phyloP scores from a whole-genome alignment of 352 stramenopile species.

The Phytophthora citricola region DNA sequence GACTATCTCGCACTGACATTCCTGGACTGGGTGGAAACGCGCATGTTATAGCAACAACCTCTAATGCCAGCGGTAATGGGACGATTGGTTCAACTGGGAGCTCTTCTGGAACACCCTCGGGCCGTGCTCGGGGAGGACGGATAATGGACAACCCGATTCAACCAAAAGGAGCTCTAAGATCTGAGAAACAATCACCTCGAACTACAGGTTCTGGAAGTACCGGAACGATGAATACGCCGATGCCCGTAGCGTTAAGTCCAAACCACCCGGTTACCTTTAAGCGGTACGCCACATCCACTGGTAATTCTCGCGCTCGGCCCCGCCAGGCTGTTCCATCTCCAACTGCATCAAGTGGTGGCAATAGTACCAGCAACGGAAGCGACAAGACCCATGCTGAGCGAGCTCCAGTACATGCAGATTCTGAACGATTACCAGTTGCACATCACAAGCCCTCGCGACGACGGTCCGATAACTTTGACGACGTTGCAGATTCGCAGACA shows the following conservation, averaged over 20 bases:
- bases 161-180: slow-evolving; percentile 37
- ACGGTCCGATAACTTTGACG: slow-evolving; percentile 55
- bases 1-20: slow-evolving; percentile 53
- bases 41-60: slow-evolving; percentile 4
- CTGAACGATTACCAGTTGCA: slow-evolving; percentile 51
- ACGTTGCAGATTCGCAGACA: slow-evolving; percentile 31
- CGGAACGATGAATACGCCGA: slow-evolving; percentile 27
- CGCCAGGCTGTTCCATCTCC: slow-evolving; percentile 34
- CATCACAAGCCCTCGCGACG: slow-evolving; percentile 55
- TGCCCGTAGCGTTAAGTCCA: slow-evolving; percentile 36
- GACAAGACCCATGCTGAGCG: slow-evolving; percentile 59
- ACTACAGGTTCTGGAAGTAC: slow-evolving; percentile 27
- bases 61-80: slow-evolving; percentile 7
- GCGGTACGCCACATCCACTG: slow-evolving; percentile 56
- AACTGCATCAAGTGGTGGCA: slow-evolving; percentile 19
- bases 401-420: slow-evolving; percentile 52
- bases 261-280: slow-evolving; percentile 56
- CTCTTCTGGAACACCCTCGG: slow-evolving; percentile 41
- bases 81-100: slow-evolving; percentile 10
- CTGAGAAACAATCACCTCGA: slow-evolving; percentile 59
- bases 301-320: slow-evolving; percentile 42
- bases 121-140: slow-evolving; percentile 39
- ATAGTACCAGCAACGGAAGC: slow-evolving; percentile 33
- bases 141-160: slow-evolving; percentile 68
- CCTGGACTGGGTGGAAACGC: slow-evolving; percentile 4